A percentile compares a stretch with the other conserved stretches of the same genome.
phyloP scores from a whole-genome alignment of 495 filamentous ascomycete species.

The Baudoinia panamericana region DNA sequence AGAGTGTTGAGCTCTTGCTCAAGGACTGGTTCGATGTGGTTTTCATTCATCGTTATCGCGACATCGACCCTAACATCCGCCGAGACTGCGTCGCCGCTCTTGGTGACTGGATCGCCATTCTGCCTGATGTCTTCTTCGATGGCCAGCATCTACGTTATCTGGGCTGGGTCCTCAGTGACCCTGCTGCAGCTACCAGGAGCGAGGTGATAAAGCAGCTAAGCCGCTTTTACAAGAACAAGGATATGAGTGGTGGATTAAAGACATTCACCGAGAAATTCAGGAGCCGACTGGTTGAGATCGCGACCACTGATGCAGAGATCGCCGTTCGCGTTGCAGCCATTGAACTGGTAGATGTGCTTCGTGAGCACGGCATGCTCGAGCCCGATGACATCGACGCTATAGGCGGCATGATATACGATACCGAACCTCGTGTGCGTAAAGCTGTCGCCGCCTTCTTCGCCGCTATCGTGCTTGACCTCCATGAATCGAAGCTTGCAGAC shows the following conservation, averaged over 20 bases:
- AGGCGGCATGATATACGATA: conserved; percentile 74
- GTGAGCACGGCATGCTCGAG: conserved; percentile 75
- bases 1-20: conserved; percentile 51
- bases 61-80: conserved; percentile 77
- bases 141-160: conserved; percentile 79
- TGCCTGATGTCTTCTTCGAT: conserved; percentile 78
- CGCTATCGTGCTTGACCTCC: conserved; percentile 68
- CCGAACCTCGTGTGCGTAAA: conserved; percentile 68
- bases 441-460: conserved; percentile 83
- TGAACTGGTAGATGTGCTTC: conserved; percentile 64
- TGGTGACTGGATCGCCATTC: conserved; percentile 70
- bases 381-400: conserved; percentile 79
- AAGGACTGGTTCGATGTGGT: conserved; percentile 77
- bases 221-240: conserved; percentile 57
- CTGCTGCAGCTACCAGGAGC: conserved; percentile 48
- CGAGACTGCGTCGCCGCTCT: conserved; percentile 72
- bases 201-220: conserved; percentile 73
- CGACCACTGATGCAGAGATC: conserved; percentile 63
- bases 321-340: conserved; percentile 65
- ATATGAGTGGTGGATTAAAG: conserved; percentile 63
- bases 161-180: conserved; percentile 86
- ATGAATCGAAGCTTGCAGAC: conserved; percentile 67
- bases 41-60: conserved; percentile 89
- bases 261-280: conserved; percentile 86
- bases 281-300: conserved; percentile 84